Base-by-base conservation (phyloP, 2,329 filamentous ascomycete species). In the Aspergillus carbonarius region DNA sequence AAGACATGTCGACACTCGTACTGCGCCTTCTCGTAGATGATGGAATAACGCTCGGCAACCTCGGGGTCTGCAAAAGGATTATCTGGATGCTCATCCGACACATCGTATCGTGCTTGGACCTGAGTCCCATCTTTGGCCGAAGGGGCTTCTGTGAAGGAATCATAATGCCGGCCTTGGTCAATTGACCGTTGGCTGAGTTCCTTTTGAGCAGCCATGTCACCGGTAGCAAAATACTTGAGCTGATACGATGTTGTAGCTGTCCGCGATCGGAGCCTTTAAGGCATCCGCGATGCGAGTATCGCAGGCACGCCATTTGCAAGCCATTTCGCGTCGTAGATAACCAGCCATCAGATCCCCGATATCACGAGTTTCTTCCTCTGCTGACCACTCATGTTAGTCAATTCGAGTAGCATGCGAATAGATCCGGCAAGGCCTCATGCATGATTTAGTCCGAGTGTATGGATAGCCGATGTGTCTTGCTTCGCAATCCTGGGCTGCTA, bases 11-110 rank as follows among this genome's bases (percentile, higher is more conserved):
- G 73, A 55, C 78, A 75, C 59, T 80, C 78, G 60, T 83, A 75
- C 71, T 74, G 61, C 1, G 83, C 82, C 10, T 80, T 79, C 61
- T 86, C 82, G 60, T 86, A 86, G 4, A 85, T 68, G 4, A 72
- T 72, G 2, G 76, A 74, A 79, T 83, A 86, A 64, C 83, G 78
- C n/a, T 81, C 78, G 1, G 83, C 82, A 2, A 82, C 73, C 3
- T 76, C 74, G 2, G 81, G 78, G 51, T 85, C 81, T 0, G 78
- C 73, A 63, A 86, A 86, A 35, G 69, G 67, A 48, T 72, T 67
- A n/a, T 64, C 39, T 12, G 25, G 53, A 8, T 57, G 18, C 5
- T 20, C 20, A 15, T 52, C 30, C 2, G 54, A 39, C 17, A 35
- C 32, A 25, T 61, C 49, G 34, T 27, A 25, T 9, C 55, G 53